These are phyloP conservation scores for Cenchrus purpureus DNA, from an alignment of 176 grass and related monocot species.

Conservation along the genomic window DNA sequence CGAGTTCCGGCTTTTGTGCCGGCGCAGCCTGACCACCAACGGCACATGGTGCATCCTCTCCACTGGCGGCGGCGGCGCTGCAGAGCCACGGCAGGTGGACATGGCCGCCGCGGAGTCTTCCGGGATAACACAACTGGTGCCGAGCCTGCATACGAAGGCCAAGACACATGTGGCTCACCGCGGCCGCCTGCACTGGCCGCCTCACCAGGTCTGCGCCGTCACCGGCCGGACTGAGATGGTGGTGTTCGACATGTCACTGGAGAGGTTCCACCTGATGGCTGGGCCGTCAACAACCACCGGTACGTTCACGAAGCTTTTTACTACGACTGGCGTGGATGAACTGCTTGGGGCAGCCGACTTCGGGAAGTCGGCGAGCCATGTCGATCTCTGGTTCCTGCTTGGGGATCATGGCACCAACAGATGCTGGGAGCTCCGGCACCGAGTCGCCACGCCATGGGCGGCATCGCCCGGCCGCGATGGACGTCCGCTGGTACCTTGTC, in stretches of 20 bases:
- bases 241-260: neutral
- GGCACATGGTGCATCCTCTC: neutral
- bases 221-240: neutral
- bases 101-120: too few species aligned
- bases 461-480: too few species aligned
- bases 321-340: too few species aligned
- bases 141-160: too few species aligned
- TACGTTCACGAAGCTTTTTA: neutral
- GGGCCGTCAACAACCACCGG: neutral
- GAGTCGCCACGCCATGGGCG: neutral
- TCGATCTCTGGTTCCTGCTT: conserved; percentile 2
- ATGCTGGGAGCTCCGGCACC: neutral
- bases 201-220: neutral
- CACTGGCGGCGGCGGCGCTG: neutral
- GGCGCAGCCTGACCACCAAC: neutral
- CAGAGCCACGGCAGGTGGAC: neutral
- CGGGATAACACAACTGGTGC: too few species aligned
- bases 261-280: neutral
- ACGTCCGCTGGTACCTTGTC: neutral
- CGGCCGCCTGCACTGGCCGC: neutral
- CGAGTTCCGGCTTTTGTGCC: neutral
- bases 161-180: neutral
- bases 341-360: neutral
- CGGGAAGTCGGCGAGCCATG: neutral
- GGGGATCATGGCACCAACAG: neutral